Percentiles rank a stretch among this genome's conserved stretches.
These are phyloP conservation scores for Nicotiana obtusifolia DNA, from an alignment of 257 asterid genomes.

Conservation along the genomic window DNA sequence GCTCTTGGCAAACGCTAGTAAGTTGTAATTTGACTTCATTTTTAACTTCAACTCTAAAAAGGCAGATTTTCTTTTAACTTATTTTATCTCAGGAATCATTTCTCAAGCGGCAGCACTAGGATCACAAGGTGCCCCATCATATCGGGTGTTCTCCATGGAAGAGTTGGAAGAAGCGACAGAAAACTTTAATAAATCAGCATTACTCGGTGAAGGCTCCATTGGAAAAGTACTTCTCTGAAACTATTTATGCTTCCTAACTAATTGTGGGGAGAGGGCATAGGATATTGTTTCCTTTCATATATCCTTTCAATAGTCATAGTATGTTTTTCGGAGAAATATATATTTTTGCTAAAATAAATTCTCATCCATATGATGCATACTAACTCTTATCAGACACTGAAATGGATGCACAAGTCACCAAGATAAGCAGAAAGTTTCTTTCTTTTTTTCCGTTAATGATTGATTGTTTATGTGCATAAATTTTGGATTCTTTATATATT, in stretches of 20 bases:
- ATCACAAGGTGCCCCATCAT: conserved; percentile 34
- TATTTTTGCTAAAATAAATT: neutral
- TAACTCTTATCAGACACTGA: neutral
- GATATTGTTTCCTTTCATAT: neutral
- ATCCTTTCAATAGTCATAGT: neutral
- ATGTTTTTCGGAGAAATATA: neutral
- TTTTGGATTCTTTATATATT: neutral
- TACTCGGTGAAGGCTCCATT: conserved; percentile 51
- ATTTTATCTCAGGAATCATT: conserved; percentile 39
- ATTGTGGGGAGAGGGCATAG: neutral
- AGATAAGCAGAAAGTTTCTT: neutral
- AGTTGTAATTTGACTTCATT: conserved; percentile 9
- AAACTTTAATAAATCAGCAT: conserved; percentile 36
- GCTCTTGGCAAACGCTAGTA: conserved; percentile 50
- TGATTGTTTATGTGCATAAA: neutral
- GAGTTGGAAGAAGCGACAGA: conserved; percentile 62
- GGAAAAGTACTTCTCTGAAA: conserved; percentile 44
- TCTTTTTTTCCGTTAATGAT: neutral
- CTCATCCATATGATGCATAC: neutral
- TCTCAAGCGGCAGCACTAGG: conserved; percentile 50
- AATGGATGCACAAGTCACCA: neutral
- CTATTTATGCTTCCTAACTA: neutral
- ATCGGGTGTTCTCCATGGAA: conserved; percentile 41
- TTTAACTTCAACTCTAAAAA: neutral
- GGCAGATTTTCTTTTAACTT: conserved; percentile 7